These are phyloP conservation scores for Saccharomycopsis fodiens DNA, from an alignment of 805 yeast genomes.

Conservation along the genomic window DNA sequence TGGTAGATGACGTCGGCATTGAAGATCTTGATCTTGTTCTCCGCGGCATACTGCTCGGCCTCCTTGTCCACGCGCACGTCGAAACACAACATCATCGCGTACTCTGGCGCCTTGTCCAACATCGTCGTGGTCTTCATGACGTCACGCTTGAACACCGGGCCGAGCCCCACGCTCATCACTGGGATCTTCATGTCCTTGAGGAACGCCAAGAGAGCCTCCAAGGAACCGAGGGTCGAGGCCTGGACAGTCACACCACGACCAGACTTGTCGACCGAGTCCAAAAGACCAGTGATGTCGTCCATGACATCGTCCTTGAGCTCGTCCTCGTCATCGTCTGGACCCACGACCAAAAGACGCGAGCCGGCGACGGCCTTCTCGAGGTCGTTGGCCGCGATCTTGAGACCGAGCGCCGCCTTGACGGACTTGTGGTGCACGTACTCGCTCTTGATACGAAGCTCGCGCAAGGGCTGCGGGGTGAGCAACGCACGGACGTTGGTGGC, in stretches of 20 bases:
- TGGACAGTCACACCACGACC: conserved; percentile 98
- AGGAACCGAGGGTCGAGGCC: conserved; percentile 96
- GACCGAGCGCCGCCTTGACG: conserved; percentile 98
- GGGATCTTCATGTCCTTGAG: conserved; percentile 98
- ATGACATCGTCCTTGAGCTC: conserved; percentile 96
- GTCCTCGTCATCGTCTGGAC: conserved; percentile 96
- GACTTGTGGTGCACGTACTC: conserved; percentile 95
- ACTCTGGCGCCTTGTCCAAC: conserved; percentile 94
- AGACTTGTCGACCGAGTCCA: conserved; percentile 89
- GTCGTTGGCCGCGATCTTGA: conserved; percentile 95
- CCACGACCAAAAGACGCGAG: conserved; percentile 89
- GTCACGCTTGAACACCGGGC: conserved; percentile 97
- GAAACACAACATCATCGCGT: conserved; percentile 96
- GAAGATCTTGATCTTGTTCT: conserved; percentile 85
- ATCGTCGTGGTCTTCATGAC: conserved; percentile 95
- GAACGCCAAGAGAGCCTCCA: conserved; percentile 95
- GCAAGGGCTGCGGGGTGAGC: conserved; percentile 93
- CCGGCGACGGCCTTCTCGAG: conserved; percentile 99
- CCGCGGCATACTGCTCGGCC: conserved; percentile 96
- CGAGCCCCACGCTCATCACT: conserved; percentile 95
- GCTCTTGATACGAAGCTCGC: conserved; percentile 95
- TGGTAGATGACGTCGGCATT: conserved; percentile 96
- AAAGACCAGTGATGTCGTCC: conserved; percentile 93
- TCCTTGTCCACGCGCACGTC: conserved; percentile 96
- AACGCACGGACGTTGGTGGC: conserved; percentile 94